Evolutionary conservation across 352 stramenopile genomes (phyloP), one percentile per base, ranked within the genome.

Genomic region (Pythium biforme): DNA sequence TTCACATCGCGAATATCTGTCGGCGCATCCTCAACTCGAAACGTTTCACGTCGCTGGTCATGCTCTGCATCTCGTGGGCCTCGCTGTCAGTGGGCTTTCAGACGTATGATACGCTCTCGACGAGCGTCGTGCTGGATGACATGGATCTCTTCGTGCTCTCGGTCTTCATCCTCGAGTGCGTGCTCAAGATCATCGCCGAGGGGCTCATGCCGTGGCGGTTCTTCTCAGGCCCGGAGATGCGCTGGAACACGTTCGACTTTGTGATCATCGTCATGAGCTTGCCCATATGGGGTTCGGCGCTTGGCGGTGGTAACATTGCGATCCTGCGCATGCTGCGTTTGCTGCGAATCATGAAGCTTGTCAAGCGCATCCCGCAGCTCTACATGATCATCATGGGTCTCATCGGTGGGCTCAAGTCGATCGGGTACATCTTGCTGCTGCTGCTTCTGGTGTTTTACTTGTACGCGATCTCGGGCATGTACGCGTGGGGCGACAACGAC

Each of bases 371-470:
- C 23, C 89, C 89, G 17, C 84, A 96, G 69, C 75, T 97, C n/a
- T 90, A 90, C 62, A 91, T 97, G 74, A 95, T 97, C 66, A 81
- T 96, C 46, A 93, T 96, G 77, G 90, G 88, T 0, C 81, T 97
- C 20, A 90, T 97, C 29, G 85, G 81, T 34, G 86, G 88, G 1
- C 72, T 97, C 25, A 90, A 87, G 64, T 96, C 83, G 29, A 96
- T 97, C 69, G 82, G 79, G n/a, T 97, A 96, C 74, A 96, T 97
- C 53, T 75, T 88, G 49, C 47, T 97, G 25, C 73, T 97, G 39
- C 74, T 97, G 12, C 74, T 93, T 34, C 76, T 97, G 47, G 81
- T 96, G 0, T 91, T 91, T 66, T 97, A 97, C 65, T 64, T 97
- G 25, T 97, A 95, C 61, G 86, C 90, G 20, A 93, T 97, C 66